Evolutionary conservation across 163 green algal genomes (phyloP), one percentile per base, ranked within the genome.

Genomic region (Dunaliella salina): DNA sequence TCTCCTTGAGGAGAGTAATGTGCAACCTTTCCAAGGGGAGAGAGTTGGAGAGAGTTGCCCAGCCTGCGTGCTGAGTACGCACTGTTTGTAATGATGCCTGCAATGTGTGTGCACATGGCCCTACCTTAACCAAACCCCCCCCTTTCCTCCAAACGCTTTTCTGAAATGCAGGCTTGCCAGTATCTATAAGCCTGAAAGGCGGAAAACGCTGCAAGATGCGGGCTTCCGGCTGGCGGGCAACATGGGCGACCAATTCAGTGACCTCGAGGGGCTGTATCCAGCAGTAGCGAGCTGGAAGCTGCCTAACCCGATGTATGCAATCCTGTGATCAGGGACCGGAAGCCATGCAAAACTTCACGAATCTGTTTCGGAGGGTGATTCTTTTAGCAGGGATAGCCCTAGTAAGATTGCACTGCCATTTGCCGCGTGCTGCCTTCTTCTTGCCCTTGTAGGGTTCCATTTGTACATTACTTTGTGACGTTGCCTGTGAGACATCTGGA

Each of bases 281-380:
- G 91, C 87, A 0, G 11, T 78, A 26, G 88, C 88, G 33, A 88
- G 80, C 69, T 95, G 92, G 87, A 94, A 94, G 85, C 87, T 94
- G 81, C 93, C 93, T 30, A 95, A 94, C 84, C 93, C 93, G 0
- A 88, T 94, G 80, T 94, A 94, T 86, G 91, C 89, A 30, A 91
- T 94, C 59, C 59, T 92, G 32, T 94, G 63, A 75, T 26, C 63
- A 75, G 63, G 63, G 63, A 1, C 63, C 11, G 22, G 11, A 1
- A 75, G 63, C 24, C 22, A 29, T 30, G 63, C 63, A 15, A 1
- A 12, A 3, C 24, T 29, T 1, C 63, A 29, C 63, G 63, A 1
- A 12, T 75, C 63, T 30, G 63, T 75, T 26, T 75, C 11, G 22
- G 63, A 75, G 24, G 63, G 63, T 12, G 20, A 75, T 8, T 50